Conservation (phyloP, 2,329 filamentous ascomycete species). For the Allantophomopsis cytisporea region DNA sequence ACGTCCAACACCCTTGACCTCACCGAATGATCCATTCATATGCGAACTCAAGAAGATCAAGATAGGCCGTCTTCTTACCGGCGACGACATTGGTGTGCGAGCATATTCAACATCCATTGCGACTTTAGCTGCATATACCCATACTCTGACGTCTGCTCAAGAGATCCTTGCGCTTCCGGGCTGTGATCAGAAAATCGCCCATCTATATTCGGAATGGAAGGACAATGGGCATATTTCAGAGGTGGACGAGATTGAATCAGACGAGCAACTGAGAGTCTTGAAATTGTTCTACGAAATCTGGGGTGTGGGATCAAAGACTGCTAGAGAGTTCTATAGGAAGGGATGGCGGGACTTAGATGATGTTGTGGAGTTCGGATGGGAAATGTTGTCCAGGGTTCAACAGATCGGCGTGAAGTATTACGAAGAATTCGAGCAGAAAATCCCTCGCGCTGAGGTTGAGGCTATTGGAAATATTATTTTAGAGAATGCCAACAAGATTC, state of each 20-base stretch:
- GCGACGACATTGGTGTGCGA: constrained; percentile 67
- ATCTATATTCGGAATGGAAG: constrained; percentile 65
- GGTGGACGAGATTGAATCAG: constrained; percentile 45
- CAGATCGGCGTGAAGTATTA: constrained; percentile 94
- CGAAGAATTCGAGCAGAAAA: constrained; percentile 63
- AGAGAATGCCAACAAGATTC: constrained; percentile 50
- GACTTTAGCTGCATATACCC: constrained; percentile 67
- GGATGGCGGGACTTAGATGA: constrained; percentile 81
- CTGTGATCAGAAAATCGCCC: constrained; percentile 67
- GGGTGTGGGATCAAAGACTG: constrained; percentile 79
- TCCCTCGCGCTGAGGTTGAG: constrained; percentile 63
- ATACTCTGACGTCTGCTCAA: constrained; percentile 15
- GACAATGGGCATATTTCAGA: constrained; percentile 46
- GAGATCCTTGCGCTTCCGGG: constrained; percentile 50
- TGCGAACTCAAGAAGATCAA: constrained; percentile 61
- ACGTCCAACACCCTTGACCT: constrained; percentile 53
- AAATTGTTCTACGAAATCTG: constrained; percentile 72
- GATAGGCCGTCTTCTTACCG: constrained; percentile 52
- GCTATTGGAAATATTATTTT: constrained; percentile 50
- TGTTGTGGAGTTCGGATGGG: constrained; percentile 73
- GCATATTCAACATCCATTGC: constrained; percentile 86
- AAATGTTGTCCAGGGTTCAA: constrained; percentile 60
- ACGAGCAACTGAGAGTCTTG: constrained; percentile 51
- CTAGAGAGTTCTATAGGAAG: constrained; percentile 66
- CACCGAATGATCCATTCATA: constrained; percentile 67